Evolutionary conservation across 2,329 filamentous ascomycete species (phyloP).

Genomic region (Westerdykella sp.): DNA sequence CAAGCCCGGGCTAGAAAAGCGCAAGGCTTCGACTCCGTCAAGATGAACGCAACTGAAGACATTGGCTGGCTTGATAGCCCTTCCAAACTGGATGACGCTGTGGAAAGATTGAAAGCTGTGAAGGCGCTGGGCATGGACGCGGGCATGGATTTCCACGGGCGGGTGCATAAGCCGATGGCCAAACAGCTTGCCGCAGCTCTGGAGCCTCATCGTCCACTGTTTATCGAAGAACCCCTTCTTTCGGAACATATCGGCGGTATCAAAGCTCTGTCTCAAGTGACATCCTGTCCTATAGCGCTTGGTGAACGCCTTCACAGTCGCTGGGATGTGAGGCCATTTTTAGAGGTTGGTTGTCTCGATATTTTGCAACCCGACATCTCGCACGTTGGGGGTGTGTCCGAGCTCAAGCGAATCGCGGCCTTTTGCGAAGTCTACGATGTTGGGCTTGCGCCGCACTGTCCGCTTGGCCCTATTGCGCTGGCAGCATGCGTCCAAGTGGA

Average conservation of each 20-base stretch:
- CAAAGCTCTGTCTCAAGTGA: conserved; percentile 53
- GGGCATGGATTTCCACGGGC: conserved; percentile 72
- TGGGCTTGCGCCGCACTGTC: conserved; percentile 67
- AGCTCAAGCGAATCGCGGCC: conserved; percentile 61
- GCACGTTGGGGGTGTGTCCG: conserved; percentile 67
- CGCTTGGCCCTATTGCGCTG: conserved; percentile 65
- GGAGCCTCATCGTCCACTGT: conserved; percentile 63
- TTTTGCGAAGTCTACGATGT: conserved; percentile 71
- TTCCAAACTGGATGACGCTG: conserved; percentile 53
- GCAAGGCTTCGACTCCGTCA: conserved; percentile 62
- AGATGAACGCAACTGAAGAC: conserved; percentile 77
- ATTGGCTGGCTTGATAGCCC: conserved; percentile 72
- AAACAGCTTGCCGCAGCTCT: conserved; percentile 65
- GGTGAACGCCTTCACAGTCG: conserved; percentile 66
- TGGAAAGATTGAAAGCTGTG: conserved; percentile 63
- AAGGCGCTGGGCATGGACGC: conserved; percentile 65
- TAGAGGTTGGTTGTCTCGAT: conserved; percentile 62
- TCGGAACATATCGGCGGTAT: conserved; percentile 64
- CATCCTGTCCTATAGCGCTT: conserved; percentile 61
- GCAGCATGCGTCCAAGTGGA: conserved; percentile 66
- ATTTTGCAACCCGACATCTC: conserved; percentile 68
- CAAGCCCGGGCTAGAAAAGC: conserved; percentile 54
- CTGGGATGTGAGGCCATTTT: conserved; percentile 68
- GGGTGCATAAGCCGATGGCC: conserved; percentile 73
- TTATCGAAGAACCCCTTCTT: conserved; percentile 68